Evolutionary conservation across 1,139 yeast species (phyloP).

Genomic region (Arxiozyma slooffiae): DNA sequence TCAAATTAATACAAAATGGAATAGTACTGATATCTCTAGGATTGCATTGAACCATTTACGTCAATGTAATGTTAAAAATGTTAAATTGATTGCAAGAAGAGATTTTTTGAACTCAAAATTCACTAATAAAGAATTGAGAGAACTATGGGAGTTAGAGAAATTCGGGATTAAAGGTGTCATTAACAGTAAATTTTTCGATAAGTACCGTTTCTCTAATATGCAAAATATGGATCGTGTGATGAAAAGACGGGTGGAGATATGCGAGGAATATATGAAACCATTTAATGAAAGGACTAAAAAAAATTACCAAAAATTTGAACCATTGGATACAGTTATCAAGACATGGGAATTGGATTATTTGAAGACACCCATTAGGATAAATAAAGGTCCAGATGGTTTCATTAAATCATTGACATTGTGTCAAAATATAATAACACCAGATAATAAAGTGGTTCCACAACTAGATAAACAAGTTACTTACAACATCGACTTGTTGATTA

Average conservation of each 20-base stretch:
- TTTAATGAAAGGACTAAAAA: constrained; percentile 20
- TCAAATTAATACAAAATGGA: constrained; percentile 43
- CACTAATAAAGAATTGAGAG: constrained; percentile 86
- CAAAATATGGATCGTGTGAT: constrained; percentile 44
- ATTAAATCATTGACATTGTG: constrained; percentile 34
- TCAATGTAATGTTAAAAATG: constrained; percentile 46
- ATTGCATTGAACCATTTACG: constrained; percentile 48
- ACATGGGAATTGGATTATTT: constrained; percentile 65
- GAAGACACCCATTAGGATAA: constrained; percentile 53
- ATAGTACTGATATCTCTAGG: constrained; percentile 61
- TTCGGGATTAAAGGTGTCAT: constrained; percentile 49
- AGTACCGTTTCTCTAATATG: constrained; percentile 34
- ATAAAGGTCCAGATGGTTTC: constrained; percentile 29
- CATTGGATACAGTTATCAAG: constrained; percentile 29
- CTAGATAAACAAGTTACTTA: constrained; percentile 29
- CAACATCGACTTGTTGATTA: constrained; percentile 59
- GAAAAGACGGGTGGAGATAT: constrained; percentile 57
- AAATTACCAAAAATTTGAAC: constrained; percentile 23
- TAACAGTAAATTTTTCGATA: constrained; percentile 38
- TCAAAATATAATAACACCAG: constrained; percentile 27
- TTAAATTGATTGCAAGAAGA: constrained; percentile 73
- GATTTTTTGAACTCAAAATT: constrained; percentile 80
- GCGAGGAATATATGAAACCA: constrained; percentile 45
- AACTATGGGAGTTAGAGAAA: constrained; percentile 54
- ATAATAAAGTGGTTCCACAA: constrained; percentile 34